Evolutionary conservation across 1,139 yeast genomes (phyloP).

Genomic region (Meyerozyma athensensis): DNA sequence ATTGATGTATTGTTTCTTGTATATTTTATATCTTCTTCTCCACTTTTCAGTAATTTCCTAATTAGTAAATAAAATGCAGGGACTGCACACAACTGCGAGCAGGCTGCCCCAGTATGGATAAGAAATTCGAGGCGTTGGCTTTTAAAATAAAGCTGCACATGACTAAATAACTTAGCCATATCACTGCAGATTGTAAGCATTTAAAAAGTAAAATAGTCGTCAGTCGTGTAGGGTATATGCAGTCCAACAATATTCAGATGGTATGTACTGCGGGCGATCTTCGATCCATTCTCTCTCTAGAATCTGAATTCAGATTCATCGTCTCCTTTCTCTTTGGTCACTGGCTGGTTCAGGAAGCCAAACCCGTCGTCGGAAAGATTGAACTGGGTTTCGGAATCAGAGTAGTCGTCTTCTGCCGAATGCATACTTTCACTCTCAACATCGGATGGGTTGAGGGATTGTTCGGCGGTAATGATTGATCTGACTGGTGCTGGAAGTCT

Average conservation of each 20-base stretch:
- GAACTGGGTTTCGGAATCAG: constrained; percentile 3
- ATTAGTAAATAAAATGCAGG: constrained; percentile 1
- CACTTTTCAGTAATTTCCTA: constrained; percentile 1
- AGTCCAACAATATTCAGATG: too few species aligned
- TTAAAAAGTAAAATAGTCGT: too few species aligned
- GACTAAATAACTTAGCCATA: too few species aligned
- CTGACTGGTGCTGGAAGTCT: constrained; percentile 4
- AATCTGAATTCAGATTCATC: constrained; percentile 5
- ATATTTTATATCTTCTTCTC: constrained; percentile 1
- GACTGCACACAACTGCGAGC: neutral
- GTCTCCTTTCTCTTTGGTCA: neutral
- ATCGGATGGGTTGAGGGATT: constrained; percentile 1
- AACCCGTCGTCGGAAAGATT: constrained; percentile 1
- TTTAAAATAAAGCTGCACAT: too few species aligned
- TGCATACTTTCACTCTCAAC: constrained; percentile 2
- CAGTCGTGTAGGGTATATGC: too few species aligned
- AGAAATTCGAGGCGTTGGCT: too few species aligned
- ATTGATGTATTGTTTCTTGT: neutral
- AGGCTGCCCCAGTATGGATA: neutral
- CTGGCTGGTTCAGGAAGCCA: neutral
- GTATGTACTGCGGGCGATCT: too few species aligned
- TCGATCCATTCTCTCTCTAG: too few species aligned
- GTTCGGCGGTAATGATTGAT: constrained; percentile 8
- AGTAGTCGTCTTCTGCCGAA: constrained; percentile 8
- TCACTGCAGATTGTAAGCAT: too few species aligned